Conservation (phyloP, 2,329 filamentous ascomycete genomes). For the Penicillium sclerotigenum region DNA sequence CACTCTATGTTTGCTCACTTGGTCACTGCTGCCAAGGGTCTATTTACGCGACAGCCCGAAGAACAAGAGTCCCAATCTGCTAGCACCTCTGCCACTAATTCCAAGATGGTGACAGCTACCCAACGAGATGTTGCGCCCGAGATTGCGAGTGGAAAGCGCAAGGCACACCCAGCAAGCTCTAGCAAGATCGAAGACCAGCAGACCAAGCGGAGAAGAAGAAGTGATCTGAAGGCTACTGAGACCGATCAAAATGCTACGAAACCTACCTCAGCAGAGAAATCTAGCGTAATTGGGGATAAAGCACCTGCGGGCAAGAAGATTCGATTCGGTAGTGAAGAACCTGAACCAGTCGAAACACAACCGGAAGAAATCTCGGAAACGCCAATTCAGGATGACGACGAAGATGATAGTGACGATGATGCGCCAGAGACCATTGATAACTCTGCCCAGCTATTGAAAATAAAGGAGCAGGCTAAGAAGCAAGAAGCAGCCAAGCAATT, state of each 20-base stretch:
- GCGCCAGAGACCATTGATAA: slow-evolving; percentile 45
- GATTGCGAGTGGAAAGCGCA: slow-evolving; percentile 34
- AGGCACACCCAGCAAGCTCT: slow-evolving; percentile 24
- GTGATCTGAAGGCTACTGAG: slow-evolving; percentile 21
- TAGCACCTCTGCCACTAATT: slow-evolving; percentile 17
- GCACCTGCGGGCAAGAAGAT: slow-evolving; percentile 24
- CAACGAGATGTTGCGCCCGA: slow-evolving; percentile 25
- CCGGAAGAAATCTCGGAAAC: slow-evolving; percentile 21
- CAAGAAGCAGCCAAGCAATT: slow-evolving; percentile 37
- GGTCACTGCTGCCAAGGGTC: slow-evolving; percentile 42
- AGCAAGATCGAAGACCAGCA: slow-evolving; percentile 25
- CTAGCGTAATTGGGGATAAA: slow-evolving; percentile 14
- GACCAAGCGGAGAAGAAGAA: slow-evolving; percentile 37
- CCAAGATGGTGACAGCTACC: slow-evolving; percentile 38
- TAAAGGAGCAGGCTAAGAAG: slow-evolving; percentile 41
- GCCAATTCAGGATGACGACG: slow-evolving; percentile 22
- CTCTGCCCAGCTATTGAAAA: slow-evolving; percentile 36
- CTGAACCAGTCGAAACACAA: slow-evolving; percentile 23
- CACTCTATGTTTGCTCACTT: slow-evolving; percentile 43
- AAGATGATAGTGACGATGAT: slow-evolving; percentile 38
- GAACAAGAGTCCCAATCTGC: slow-evolving; percentile 12
- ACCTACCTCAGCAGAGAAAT: slow-evolving; percentile 8
- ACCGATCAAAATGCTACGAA: slow-evolving; percentile 12
- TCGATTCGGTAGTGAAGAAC: slow-evolving; percentile 44
- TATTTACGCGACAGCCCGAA: slow-evolving; percentile 36